Base-by-base conservation (phyloP, 129 eudicot genomes). In the Helianthus tuberosus region DNA sequence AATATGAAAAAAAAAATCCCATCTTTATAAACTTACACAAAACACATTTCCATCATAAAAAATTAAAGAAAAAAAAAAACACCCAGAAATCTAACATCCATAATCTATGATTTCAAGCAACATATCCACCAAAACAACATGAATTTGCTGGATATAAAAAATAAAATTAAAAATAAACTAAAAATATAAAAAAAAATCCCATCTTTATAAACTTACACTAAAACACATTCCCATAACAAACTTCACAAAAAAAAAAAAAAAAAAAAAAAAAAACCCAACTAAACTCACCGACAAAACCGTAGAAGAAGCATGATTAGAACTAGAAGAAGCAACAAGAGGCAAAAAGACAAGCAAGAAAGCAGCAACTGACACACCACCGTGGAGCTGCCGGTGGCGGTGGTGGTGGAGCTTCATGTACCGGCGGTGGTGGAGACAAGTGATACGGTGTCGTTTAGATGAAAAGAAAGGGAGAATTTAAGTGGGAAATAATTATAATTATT, bases 271-370 rank as follows among this genome's bases (percentile, higher is more conserved):
- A 32, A 59, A 29, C 11, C 9, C 17, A 64, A 36, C 38, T 25
- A 17, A 69, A 78, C 83, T 54, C 78, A 93, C 98, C 86, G 98
- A 88, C 71, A 87, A 43, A 75, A 73, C 23, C 29, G 91, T 70
- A 12, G 96, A 47, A 67, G 74, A 86, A 38, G 90, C 87, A 41
- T 74, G 82, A 73, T 69, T 76, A 13, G 71, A 64, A 23, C 67
- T 32, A 32, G 36, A 64, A 23, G 87, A 79, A 75, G 78, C 73
- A 65, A 68, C 81, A 57, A 82, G 73, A 46, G 70, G 25, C 11
- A 87, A 82, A 46, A 74, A 71, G 14, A 83, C 43, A 4, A 83
- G 29, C 11, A 85, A 43, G 71, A 81, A 23, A 73, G 71, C 77
- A 81, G 82, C 68, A 83, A 86, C 64, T 51, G 78, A 66, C 73